These are phyloP conservation scores for Phytophthora chlamydospora DNA, from an alignment of 352 stramenopile genomes.

Conservation along the genomic window DNA sequence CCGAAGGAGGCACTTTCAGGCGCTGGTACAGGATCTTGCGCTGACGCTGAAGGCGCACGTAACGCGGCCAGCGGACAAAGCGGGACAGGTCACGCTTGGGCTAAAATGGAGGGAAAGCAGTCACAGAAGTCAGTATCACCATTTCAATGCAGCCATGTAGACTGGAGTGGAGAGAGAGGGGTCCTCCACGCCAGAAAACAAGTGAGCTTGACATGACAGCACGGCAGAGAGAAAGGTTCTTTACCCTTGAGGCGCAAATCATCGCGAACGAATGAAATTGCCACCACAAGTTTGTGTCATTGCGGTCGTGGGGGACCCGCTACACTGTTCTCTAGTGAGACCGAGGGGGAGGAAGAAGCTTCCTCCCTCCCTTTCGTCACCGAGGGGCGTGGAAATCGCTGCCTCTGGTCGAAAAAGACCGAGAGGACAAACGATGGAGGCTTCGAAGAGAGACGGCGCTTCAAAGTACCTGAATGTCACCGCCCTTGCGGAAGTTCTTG, in stretches of 20 bases:
- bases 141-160: constrained; percentile 1
- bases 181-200: constrained; percentile 20
- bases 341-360: not conserved
- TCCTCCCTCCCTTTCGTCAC: constrained; percentile 10
- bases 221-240: constrained; percentile 46
- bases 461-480: constrained; percentile 94
- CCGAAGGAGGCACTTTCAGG: constrained; percentile 98
- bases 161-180: constrained; percentile 12
- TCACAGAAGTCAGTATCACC: constrained; percentile 22
- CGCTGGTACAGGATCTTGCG: constrained; percentile 98
- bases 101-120: constrained; percentile 49
- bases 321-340: constrained; percentile 62
- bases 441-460: constrained; percentile 22
- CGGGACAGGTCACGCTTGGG: constrained; percentile 96
- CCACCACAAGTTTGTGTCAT: constrained; percentile 93
- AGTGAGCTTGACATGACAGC: constrained; percentile 41
- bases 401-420: not conserved
- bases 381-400: constrained; percentile 35
- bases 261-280: constrained; percentile 50
- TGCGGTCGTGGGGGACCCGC: constrained; percentile 90
- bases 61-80: constrained; percentile 99
- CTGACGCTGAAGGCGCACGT: constrained; percentile 99
- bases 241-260: constrained; percentile 80
- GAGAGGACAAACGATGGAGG: constrained; percentile 18
- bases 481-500: constrained; percentile 96